Base-by-base conservation (phyloP, 139 green algal species). In the Trebouxia sp. region DNA sequence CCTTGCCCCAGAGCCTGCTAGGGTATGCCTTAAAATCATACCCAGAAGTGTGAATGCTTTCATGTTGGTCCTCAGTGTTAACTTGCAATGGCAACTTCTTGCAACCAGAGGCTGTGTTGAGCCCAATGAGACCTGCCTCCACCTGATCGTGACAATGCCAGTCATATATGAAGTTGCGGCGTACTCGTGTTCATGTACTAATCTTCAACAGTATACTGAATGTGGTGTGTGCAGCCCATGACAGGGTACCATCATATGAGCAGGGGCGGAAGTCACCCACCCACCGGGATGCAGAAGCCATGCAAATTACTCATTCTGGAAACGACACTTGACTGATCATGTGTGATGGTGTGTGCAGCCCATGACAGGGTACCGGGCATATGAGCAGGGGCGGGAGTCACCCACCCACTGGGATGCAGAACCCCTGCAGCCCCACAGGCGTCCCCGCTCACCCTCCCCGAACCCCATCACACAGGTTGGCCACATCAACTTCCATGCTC, bases 331-430 rank as follows among this genome's bases (percentile, higher is more conserved):
- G 24, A 0, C 4, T 75, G 38, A 32, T 8, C 22, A 3, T 26
- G 22, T 35, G 22, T 48, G 42, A 10, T 1, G 32, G 24, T 20
- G 26, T 50, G 7, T 77, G 69, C 69, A 77, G 69, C 69, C 42
- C 8, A 77, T 77, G 7, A 56, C 69, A 26, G 69, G 37, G 26
- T 77, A 77, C 69, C 53, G 69, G 69, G 69, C 69, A 41, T 77
- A 20, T 77, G 26, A 56, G 39, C 26, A 35, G 5, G 69, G 42
- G 17, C 41, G 62, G 32, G 62, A 43, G 32, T 72, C 62, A 12
- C 62, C 62, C 15, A 72, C 62, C 62, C 37, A 72, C 9, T 72
- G 62, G 62, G 62, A 45, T 72, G 62, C 62, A 43, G 35, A 72
- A 35, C 62, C 62, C 20, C 15, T 72, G 35, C 62, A 43, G 32